A percentile compares a stretch with the other conserved stretches of the same genome.
Conservation (phyloP, 495 filamentous ascomycete genomes). For the Xylaria venustula region DNA sequence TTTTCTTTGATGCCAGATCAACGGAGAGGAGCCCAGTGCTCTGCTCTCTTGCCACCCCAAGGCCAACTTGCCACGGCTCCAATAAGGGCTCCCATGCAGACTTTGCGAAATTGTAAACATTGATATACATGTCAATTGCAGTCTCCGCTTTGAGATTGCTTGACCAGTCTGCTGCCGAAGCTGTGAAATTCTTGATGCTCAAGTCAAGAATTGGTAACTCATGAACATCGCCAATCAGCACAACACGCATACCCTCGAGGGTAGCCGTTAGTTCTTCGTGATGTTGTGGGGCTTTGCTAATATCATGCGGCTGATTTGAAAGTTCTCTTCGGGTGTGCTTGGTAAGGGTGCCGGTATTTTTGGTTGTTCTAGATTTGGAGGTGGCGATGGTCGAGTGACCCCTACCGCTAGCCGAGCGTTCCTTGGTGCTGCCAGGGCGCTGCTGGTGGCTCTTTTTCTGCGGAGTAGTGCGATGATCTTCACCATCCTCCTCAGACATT, state of each 20-base stretch:
- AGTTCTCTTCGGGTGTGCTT: slow-evolving; percentile 18
- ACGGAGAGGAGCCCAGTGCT: slow-evolving; percentile 75
- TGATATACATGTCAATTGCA: slow-evolving; percentile 86
- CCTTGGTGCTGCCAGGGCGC: slow-evolving; percentile 55
- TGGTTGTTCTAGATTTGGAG: slow-evolving; percentile 26
- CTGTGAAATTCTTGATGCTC: slow-evolving; percentile 86
- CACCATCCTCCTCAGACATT: slow-evolving; percentile 62
- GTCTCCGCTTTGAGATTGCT: slow-evolving; percentile 83
- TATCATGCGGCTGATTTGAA: slow-evolving; percentile 31
- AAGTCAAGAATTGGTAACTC: slow-evolving; percentile 92
- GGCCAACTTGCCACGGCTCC: slow-evolving; percentile 92
- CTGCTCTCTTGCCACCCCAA: slow-evolving; percentile 79
- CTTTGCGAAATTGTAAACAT: slow-evolving; percentile 98
- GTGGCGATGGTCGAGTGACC: slow-evolving; percentile 58
- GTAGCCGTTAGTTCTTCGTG: slow-evolving; percentile 83
- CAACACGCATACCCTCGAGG: slow-evolving; percentile 84
- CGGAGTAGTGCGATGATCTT: slow-evolving; percentile 32
- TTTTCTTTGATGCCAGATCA: slow-evolving; percentile 83
- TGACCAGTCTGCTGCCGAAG: slow-evolving; percentile 86
- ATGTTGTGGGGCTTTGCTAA: slow-evolving; percentile 30
- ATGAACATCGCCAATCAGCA: slow-evolving; percentile 92
- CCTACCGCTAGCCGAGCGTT: slow-evolving; percentile 64
- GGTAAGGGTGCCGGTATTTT: slow-evolving; percentile 17
- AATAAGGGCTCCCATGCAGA: slow-evolving; percentile 97
- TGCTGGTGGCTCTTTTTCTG: slow-evolving; percentile 65